These are phyloP conservation scores for Fonsecaea erecta DNA, from an alignment of 2,329 filamentous ascomycete species.

Conservation along the genomic window DNA sequence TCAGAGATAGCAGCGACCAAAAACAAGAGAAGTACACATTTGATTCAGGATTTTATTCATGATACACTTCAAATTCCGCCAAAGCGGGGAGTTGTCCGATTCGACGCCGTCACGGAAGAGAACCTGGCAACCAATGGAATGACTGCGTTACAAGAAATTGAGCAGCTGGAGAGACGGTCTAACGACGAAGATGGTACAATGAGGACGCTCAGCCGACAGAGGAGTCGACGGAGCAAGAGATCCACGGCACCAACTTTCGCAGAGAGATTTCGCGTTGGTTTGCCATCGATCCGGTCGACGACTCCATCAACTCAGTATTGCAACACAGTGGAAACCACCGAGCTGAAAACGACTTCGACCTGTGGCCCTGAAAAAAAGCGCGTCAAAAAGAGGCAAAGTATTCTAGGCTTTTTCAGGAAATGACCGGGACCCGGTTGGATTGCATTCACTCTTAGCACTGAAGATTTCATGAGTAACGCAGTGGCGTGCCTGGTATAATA, in stretches of 20 bases:
- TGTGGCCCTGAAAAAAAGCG: conserved; percentile 29
- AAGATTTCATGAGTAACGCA: conserved; percentile 4
- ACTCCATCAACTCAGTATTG: conserved; percentile 32
- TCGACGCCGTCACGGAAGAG: conserved; percentile 70
- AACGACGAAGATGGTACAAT: conserved; percentile 49
- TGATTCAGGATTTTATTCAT: conserved; percentile 76
- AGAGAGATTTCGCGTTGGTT: conserved; percentile 23
- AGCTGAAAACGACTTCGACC: conserved; percentile 28
- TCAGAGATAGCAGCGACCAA: conserved; percentile 71
- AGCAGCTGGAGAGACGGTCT: conserved; percentile 58
- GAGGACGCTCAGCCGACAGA: conserved; percentile 46
- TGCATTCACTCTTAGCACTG: neutral
- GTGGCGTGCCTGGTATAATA: conserved; percentile 11
- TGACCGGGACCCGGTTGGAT: conserved; percentile 10
- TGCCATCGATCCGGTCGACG: conserved; percentile 28
- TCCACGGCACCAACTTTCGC: conserved; percentile 25
- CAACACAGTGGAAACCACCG: conserved; percentile 15
- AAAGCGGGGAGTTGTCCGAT: conserved; percentile 73
- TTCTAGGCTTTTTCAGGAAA: conserved; percentile 38
- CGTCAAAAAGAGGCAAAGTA: conserved; percentile 37
- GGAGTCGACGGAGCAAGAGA: conserved; percentile 39
- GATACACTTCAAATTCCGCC: conserved; percentile 70
- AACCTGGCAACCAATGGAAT: conserved; percentile 72
- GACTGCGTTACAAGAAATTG: conserved; percentile 71
- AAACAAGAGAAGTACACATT: conserved; percentile 79